Percentiles rank a stretch among this genome's conserved stretches.
Conservation (phyloP, 352 stramenopile species). For the Phytophthora pinifolia region DNA sequence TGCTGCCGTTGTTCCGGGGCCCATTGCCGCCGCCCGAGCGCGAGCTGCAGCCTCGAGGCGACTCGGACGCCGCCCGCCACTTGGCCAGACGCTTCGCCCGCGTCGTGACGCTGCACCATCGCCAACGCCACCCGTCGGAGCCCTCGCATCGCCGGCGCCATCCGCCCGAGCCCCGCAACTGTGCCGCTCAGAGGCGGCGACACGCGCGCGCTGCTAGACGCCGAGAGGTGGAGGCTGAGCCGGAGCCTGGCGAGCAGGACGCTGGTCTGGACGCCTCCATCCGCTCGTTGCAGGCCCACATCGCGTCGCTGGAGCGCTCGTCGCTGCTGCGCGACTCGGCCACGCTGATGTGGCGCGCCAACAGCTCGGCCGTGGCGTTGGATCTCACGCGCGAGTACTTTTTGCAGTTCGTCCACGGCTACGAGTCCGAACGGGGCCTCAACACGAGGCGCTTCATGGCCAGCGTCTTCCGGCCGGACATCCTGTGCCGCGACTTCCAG, state of each 20-base stretch:
- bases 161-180: conserved; percentile 29
- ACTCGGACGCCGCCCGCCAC: conserved; percentile 6
- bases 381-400: conserved; percentile 50
- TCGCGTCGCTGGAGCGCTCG: conserved; percentile 41
- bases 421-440: conserved; percentile 29
- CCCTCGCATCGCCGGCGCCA: conserved; percentile 1
- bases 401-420: conserved; percentile 40
- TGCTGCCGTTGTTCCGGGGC: conserved; percentile 21
- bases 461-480: conserved; percentile 32
- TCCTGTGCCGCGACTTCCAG: conserved; percentile 52
- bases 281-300: conserved; percentile 32
- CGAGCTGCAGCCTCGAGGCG: conserved; percentile 4
- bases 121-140: conserved; percentile 7
- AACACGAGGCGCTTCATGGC: conserved; percentile 34
- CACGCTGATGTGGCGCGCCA: conserved; percentile 39
- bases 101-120: conserved; percentile 36
- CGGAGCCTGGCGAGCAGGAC: conserved; percentile 15
- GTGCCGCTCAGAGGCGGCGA: conserved; percentile 25
- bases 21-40: conserved; percentile 15
- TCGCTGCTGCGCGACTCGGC: conserved; percentile 41
- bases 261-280: conserved; percentile 36
- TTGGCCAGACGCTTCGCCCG: conserved; percentile 44
- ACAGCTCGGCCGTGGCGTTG: conserved; percentile 41
- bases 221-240: conserved; percentile 11
- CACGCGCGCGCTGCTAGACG: conserved; percentile 1